Conservation (phyloP, 805 yeast species). For the Sugiyamaella floridensis region DNA sequence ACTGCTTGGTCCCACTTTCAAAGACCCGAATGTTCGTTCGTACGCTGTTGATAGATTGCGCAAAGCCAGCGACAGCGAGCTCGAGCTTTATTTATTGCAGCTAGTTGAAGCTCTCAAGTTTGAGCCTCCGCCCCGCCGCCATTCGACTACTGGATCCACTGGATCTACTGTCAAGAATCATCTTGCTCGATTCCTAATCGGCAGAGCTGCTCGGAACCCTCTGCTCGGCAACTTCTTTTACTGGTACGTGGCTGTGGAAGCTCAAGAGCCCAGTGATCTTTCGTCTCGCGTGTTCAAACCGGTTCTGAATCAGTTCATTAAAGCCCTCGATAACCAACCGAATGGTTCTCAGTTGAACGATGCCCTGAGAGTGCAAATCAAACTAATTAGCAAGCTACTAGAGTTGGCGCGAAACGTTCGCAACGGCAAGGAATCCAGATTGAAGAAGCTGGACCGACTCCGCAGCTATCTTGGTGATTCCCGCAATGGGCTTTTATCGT, state of each 20-base stretch:
- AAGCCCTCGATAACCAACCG: slow-evolving; percentile 28
- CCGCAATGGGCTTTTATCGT: slow-evolving; percentile 32
- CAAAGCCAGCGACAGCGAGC: slow-evolving; percentile 70
- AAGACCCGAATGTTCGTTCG: slow-evolving; percentile 64
- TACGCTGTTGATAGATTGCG: slow-evolving; percentile 83
- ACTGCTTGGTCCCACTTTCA: slow-evolving; percentile 70
- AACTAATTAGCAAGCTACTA: slow-evolving; percentile 59
- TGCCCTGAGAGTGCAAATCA: slow-evolving; percentile 52
- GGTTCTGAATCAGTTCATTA: slow-evolving; percentile 41
- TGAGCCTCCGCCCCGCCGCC: slow-evolving; percentile 37
- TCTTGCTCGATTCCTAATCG: slow-evolving; percentile 57
- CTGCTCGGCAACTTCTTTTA: slow-evolving; percentile 75
- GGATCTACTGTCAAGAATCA: slow-evolving; percentile 10
- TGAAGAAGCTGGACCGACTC: slow-evolving; percentile 64
- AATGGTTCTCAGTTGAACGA: slow-evolving; percentile 25
- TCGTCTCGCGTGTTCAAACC: slow-evolving; percentile 38
- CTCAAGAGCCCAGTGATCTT: slow-evolving; percentile 50
- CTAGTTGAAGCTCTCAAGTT: slow-evolving; percentile 86
- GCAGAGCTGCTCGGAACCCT: slow-evolving; percentile 57
- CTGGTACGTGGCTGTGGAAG: slow-evolving; percentile 88
- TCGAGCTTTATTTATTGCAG: slow-evolving; percentile 77
- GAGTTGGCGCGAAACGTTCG: slow-evolving; percentile 60
- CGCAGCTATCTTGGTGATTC: slow-evolving; percentile 50
- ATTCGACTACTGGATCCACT: neutral
- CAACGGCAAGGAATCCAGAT: slow-evolving; percentile 64